These are phyloP conservation scores for Polyporus arcularius DNA, from an alignment of 768 basidiomycete species.

Conservation along the genomic window DNA sequence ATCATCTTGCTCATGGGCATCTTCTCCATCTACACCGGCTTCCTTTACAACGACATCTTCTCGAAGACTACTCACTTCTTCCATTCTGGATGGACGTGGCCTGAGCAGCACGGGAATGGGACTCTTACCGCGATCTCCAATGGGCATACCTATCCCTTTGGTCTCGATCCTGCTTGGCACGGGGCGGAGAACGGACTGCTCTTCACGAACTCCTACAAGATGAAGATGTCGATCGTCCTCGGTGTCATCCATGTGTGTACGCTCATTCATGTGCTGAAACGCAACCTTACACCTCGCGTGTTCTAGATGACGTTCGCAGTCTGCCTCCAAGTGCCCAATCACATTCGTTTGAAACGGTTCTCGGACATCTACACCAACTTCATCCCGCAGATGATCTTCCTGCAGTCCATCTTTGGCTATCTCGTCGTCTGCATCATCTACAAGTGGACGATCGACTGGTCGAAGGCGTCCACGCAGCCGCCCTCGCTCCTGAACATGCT, in stretches of 20 bases:
- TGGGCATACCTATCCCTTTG: constrained; percentile 85
- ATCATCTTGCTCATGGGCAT: constrained; percentile 98
- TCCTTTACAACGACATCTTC: constrained; percentile 99
- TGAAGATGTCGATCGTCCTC: constrained; percentile 98
- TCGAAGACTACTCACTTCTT: constrained; percentile 89
- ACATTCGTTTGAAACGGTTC: constrained; percentile 87
- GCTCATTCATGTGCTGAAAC: not conserved
- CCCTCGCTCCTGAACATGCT: constrained; percentile 95
- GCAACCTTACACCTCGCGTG: not conserved
- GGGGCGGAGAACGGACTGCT: constrained; percentile 88
- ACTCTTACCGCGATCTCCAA: constrained; percentile 54
- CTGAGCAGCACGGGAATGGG: constrained; percentile 44
- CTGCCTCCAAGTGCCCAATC: constrained; percentile 94
- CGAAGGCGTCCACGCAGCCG: constrained; percentile 61
- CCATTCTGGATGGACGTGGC: constrained; percentile 86
- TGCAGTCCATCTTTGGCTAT: constrained; percentile 98
- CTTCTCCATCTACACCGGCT: constrained; percentile 94
- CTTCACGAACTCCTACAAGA: constrained; percentile 99
- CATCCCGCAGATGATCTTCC: constrained; percentile 95
- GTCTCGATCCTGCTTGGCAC: constrained; percentile 95
- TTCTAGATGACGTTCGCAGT: constrained; percentile 96
- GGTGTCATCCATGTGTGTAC: constrained; percentile 90
- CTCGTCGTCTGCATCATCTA: constrained; percentile 91
- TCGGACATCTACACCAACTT: constrained; percentile 93
- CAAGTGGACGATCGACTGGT: constrained; percentile 98